These are phyloP conservation scores for Endoconidiophora polonica DNA, from an alignment of 2,329 filamentous ascomycete genomes.

Conservation along the genomic window DNA sequence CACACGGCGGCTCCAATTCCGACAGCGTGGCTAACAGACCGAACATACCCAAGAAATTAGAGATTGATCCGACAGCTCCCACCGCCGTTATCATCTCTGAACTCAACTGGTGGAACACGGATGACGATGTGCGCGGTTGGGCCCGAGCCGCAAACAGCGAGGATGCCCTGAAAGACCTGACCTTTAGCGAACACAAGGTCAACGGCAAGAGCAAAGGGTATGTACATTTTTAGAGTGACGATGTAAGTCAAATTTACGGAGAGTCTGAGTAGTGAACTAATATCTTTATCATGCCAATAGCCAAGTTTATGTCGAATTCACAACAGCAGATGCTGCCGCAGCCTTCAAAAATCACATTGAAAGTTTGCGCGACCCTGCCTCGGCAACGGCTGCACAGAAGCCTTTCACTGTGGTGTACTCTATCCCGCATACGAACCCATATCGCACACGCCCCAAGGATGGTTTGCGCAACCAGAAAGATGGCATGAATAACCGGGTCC, in stretches of 20 bases:
- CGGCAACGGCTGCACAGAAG: constrained; percentile 33
- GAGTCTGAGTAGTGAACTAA: neutral
- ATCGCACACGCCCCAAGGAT: constrained; percentile 78
- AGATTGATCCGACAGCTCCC: constrained; percentile 32
- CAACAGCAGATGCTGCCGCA: constrained; percentile 67
- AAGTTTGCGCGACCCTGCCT: constrained; percentile 22
- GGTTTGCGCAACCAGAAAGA: constrained; percentile 26
- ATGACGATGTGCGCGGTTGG: constrained; percentile 88
- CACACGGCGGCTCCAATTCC: constrained; percentile 21
- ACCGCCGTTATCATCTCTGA: constrained; percentile 74
- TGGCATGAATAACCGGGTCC: neutral
- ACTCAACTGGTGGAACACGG: constrained; percentile 90
- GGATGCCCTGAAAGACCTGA: constrained; percentile 75
- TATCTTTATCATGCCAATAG: constrained; percentile 20
- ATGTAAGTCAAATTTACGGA: neutral
- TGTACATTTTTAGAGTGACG: constrained; percentile 18
- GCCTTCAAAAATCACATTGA: constrained; percentile 74
- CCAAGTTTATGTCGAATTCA: constrained; percentile 73
- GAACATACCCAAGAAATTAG: constrained; percentile 25
- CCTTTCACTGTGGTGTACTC: constrained; percentile 62
- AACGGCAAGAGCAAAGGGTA: constrained; percentile 98
- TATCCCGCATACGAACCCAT: constrained; percentile 64
- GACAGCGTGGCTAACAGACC: constrained; percentile 23
- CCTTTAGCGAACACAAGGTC: constrained; percentile 96
- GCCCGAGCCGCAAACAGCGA: constrained; percentile 64